Evolutionary conservation across 495 filamentous ascomycete genomes (phyloP).

Genomic region (Poronia punctata): DNA sequence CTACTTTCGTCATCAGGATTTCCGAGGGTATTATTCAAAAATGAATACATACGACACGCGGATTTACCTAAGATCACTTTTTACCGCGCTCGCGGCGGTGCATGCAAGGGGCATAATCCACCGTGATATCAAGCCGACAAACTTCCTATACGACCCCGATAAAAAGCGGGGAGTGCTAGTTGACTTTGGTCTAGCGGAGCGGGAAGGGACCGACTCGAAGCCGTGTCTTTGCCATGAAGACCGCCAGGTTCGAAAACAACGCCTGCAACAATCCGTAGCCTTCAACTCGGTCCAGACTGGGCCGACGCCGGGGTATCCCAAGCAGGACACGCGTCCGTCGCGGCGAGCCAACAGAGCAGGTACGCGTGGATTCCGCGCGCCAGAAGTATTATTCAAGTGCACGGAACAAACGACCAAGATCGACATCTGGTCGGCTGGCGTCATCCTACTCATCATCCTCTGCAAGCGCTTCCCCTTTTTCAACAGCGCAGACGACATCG

Average conservation of each 20-base stretch:
- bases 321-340: conserved; percentile 79
- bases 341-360: conserved; percentile 89
- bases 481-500: conserved; percentile 92
- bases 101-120: conserved; percentile 82
- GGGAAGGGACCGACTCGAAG: conserved; percentile 65
- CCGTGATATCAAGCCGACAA: conserved; percentile 98
- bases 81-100: conserved; percentile 75
- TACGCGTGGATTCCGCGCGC: conserved; percentile 92
- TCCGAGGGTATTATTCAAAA: conserved; percentile 86
- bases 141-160: conserved; percentile 89
- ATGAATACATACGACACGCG: conserved; percentile 80
- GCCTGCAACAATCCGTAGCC: conserved; percentile 31
- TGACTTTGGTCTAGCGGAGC: conserved; percentile 92
- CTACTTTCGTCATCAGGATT: conserved; percentile 93
- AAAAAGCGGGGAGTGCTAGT: conserved; percentile 82
- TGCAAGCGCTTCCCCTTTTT: conserved; percentile 94
- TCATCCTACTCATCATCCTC: conserved; percentile 87
- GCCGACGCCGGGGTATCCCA: conserved; percentile 64
- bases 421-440: conserved; percentile 93
- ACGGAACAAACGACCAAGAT: conserved; percentile 94
- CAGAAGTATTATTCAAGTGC: conserved; percentile 95
- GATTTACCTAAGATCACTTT: conserved; percentile 82
- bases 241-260: conserved; percentile 29
- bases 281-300: conserved; percentile 36
- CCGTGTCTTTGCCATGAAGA: conserved; percentile 63